Percentiles rank a stretch among this genome's conserved stretches.
These are phyloP conservation scores for Leptoxyphium fumago DNA, from an alignment of 2,329 filamentous ascomycete species.

Conservation along the genomic window DNA sequence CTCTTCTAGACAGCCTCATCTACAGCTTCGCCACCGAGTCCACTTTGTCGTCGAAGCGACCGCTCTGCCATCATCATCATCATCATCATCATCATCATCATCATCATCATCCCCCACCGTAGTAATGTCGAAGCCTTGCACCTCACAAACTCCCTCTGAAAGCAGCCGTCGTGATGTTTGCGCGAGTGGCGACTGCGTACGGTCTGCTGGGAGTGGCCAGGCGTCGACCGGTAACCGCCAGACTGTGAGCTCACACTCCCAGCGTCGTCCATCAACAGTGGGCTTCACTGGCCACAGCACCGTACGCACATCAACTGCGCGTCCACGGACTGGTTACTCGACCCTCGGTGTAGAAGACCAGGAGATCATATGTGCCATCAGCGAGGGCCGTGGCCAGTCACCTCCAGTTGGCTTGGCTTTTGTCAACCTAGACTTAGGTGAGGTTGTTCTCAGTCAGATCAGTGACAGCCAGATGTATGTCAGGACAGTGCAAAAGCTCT, in stretches of 20 bases:
- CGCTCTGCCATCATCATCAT: too few species aligned
- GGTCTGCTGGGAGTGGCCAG: too few species aligned
- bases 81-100: too few species aligned
- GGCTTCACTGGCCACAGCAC: not conserved
- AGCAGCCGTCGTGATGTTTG: too few species aligned
- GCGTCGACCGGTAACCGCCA: not conserved
- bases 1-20: too few species aligned
- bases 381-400: constrained; percentile 73
- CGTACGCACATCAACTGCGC: constrained; percentile 21
- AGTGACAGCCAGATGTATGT: constrained; percentile 88
- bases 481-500: constrained; percentile 73
- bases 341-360: constrained; percentile 45
- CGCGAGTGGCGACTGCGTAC: too few species aligned
- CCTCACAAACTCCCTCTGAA: too few species aligned
- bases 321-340: constrained; percentile 41
- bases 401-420: constrained; percentile 77
- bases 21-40: too few species aligned
- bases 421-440: constrained; percentile 71
- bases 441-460: constrained; percentile 77
- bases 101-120: too few species aligned
- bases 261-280: not conserved
- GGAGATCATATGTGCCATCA: constrained; percentile 74
- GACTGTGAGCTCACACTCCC: not conserved
- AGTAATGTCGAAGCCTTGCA: too few species aligned
- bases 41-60: too few species aligned